Percentiles rank a stretch among this genome's conserved stretches.
phyloP scores from a whole-genome alignment of 2,329 filamentous ascomycete species.

The Penicillium brevicompactum region DNA sequence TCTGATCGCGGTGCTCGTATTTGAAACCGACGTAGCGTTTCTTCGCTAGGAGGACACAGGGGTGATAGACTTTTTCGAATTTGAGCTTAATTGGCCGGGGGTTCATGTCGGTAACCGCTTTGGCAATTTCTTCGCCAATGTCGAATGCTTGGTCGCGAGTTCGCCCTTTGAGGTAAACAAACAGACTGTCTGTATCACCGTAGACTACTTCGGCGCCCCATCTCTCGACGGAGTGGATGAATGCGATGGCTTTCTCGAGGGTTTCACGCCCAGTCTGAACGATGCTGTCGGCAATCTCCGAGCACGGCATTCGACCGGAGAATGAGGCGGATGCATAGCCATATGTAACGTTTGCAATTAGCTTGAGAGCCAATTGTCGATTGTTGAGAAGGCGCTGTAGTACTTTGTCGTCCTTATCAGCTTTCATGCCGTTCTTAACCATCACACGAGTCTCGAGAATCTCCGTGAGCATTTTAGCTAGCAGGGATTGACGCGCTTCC shows the following conservation, averaged over 20 bases:
- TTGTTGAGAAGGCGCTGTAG: constrained; percentile 90
- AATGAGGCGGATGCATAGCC: constrained; percentile 97
- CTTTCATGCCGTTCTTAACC: constrained; percentile 97
- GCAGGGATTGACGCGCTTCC: constrained; percentile 80
- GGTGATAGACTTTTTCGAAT: constrained; percentile 98
- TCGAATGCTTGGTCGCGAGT: constrained; percentile 87
- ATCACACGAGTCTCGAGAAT: constrained; percentile 95
- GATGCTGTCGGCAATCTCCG: constrained; percentile 96
- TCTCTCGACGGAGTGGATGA: constrained; percentile 81
- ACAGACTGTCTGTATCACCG: constrained; percentile 94
- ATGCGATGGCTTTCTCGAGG: constrained; percentile 86
- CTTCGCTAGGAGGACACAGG: constrained; percentile 90
- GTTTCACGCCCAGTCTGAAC: constrained; percentile 96
- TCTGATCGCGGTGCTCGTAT: constrained; percentile 78
- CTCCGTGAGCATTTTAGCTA: constrained; percentile 95
- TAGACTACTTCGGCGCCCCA: constrained; percentile 98
- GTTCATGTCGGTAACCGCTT: constrained; percentile 84
- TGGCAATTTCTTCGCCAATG: constrained; percentile 89
- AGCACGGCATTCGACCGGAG: constrained; percentile 95
- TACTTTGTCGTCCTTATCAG: constrained; percentile 82
- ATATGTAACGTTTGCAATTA: constrained; percentile 98
- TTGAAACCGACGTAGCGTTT: constrained; percentile 99
- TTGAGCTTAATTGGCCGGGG: constrained; percentile 92
- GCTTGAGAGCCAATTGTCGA: constrained; percentile 86
- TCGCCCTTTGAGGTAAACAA: constrained; percentile 84